These are phyloP conservation scores for Candida silvicultrix DNA, from an alignment of 805 yeast species.

Conservation along the genomic window DNA sequence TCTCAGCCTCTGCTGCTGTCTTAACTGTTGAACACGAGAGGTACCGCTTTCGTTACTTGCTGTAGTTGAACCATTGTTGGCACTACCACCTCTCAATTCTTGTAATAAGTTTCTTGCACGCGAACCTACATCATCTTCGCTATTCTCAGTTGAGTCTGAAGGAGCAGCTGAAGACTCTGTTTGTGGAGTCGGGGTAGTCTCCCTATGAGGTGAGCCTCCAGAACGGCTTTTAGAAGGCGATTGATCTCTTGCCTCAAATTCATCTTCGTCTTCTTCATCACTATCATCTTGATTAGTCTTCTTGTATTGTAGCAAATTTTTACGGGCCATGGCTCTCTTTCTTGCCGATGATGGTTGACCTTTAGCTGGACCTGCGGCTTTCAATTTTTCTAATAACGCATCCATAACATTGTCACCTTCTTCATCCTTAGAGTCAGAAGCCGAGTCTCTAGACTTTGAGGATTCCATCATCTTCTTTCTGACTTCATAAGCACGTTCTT, in stretches of 20 bases:
- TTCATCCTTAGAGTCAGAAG: conserved; percentile 22
- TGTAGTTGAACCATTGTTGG: conserved; percentile 11
- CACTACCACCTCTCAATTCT: conserved; percentile 44
- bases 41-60: conserved; percentile 24
- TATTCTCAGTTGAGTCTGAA: neutral
- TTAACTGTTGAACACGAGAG: conserved; percentile 35
- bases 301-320: conserved; percentile 41
- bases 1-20: conserved; percentile 33
- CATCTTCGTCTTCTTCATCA: conserved; percentile 8
- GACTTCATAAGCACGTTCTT: conserved; percentile 55
- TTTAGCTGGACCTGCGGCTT: conserved; percentile 76
- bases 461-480: conserved; percentile 50
- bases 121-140: conserved; percentile 38
- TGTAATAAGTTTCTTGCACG: conserved; percentile 60
- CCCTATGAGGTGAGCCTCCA: conserved; percentile 6
- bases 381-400: conserved; percentile 73
- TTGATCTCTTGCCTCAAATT: conserved; percentile 7
- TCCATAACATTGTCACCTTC: conserved; percentile 65
- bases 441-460: conserved; percentile 12
- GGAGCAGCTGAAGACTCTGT: neutral
- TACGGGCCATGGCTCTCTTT: conserved; percentile 70
- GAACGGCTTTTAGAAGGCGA: conserved; percentile 12
- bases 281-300: conserved; percentile 15
- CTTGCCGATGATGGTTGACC: conserved; percentile 78
- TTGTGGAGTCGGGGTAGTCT: neutral